These are phyloP conservation scores for Fraxinus floribunda DNA, from an alignment of 305 asterid species.

Conservation along the genomic window DNA sequence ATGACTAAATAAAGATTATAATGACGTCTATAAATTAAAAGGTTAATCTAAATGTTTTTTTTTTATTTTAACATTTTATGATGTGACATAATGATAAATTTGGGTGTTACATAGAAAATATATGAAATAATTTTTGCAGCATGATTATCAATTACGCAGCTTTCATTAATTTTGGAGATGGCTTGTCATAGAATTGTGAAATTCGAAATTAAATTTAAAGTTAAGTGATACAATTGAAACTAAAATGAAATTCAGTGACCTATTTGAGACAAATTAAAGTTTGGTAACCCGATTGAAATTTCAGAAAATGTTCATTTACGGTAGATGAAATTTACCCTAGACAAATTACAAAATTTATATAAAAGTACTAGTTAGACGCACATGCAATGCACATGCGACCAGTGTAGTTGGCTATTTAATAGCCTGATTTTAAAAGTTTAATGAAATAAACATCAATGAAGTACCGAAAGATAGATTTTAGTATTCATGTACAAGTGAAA, in stretches of 20 bases:
- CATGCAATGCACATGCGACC: too few relatives aligned
- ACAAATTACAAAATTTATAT: neutral
- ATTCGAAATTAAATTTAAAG: neutral
- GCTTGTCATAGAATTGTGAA: neutral
- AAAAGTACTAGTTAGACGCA: neutral
- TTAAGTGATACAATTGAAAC: neutral
- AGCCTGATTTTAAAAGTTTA: too few relatives aligned
- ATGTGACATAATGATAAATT: too few relatives aligned
- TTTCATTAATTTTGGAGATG: neutral
- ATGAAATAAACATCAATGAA: too few relatives aligned
- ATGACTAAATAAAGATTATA: neutral
- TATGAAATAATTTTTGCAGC: too few relatives aligned
- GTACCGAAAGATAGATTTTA: too few relatives aligned
- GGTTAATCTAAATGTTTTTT: neutral
- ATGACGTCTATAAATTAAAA: neutral
- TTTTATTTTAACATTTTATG: too few relatives aligned
- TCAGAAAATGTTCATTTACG: neutral
- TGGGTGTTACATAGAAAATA: too few relatives aligned
- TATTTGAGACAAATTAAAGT: neutral
- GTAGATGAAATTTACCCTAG: neutral
- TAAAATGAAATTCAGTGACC: neutral
- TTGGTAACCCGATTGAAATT: neutral
- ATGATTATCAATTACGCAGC: neutral
- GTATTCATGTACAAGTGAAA: too few relatives aligned
- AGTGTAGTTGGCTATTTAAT: too few relatives aligned